Percentiles rank a stretch among this genome's conserved stretches.
These are phyloP conservation scores for Paecilomyces niveus DNA, from an alignment of 2,329 filamentous ascomycete species.

Conservation along the genomic window DNA sequence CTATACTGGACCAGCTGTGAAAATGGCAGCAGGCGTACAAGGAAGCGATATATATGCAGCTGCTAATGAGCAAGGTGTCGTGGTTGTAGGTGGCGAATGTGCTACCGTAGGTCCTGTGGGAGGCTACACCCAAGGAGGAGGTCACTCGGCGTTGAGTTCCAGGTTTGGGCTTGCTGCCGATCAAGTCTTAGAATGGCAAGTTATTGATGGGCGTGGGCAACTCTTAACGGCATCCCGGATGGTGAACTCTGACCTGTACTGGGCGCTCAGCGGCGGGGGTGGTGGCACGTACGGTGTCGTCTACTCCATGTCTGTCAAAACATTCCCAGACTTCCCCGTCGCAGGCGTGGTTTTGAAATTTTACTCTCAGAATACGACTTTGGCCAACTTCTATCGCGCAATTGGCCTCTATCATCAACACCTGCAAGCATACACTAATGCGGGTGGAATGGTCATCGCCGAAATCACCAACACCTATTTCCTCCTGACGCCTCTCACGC, in stretches of 20 bases:
- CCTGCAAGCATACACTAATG: constrained; percentile 44
- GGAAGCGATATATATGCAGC: constrained; percentile 43
- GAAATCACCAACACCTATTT: constrained; percentile 47
- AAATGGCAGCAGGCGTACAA: constrained; percentile 48
- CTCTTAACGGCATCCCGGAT: constrained; percentile 42
- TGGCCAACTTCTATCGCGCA: constrained; percentile 44
- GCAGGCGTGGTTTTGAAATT: constrained; percentile 42
- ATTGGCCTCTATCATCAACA: constrained; percentile 42
- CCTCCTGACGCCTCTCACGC: constrained; percentile 40
- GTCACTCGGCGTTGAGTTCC: constrained; percentile 48
- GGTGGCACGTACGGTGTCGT: constrained; percentile 55
- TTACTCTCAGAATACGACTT: constrained; percentile 21
- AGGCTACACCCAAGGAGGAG: constrained; percentile 55
- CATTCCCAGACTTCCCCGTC: constrained; percentile 39
- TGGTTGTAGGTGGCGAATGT: constrained; percentile 49
- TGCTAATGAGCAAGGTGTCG: constrained; percentile 39
- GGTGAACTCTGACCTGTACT: constrained; percentile 53
- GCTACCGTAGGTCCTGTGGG: constrained; percentile 53
- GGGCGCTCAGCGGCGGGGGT: constrained; percentile 56
- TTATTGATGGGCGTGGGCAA: constrained; percentile 49
- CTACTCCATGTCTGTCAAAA: constrained; percentile 47
- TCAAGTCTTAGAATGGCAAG: constrained; percentile 50
- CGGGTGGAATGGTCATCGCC: constrained; percentile 45
- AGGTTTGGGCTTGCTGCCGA: constrained; percentile 54
- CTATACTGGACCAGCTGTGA: constrained; percentile 49